Base-by-base conservation (phyloP, 2,329 filamentous ascomycete genomes). In the Pestalotiopsis fici region DNA sequence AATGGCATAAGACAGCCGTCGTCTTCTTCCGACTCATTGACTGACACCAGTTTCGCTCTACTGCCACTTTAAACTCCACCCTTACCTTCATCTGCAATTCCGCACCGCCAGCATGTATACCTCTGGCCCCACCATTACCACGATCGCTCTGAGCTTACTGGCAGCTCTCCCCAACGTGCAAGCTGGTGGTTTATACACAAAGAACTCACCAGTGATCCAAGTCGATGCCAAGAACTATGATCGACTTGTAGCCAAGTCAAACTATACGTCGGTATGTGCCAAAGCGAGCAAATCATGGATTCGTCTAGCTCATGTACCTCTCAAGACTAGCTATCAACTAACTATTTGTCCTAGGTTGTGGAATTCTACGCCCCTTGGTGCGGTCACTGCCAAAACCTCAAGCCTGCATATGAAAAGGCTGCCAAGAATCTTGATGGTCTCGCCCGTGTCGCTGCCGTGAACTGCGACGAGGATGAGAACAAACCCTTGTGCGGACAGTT, bases 351-450 rank as follows among this genome's bases (percentile, higher is more conserved):
- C 7, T 23, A 90, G 86, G 86, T 90, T 59, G 82, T 90, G 78
- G 93, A 95, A 82, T 98, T 98, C 86, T 98, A 97, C 77, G 95
- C 95, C 9, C 95, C 95, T 27, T 98, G 95, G 95, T 98, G 96
- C 76, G 96, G 95, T 55, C 96, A 98, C 82, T 99, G 96, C 84
- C 88, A 97, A 82, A 98, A 92, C 82, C 91, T 99, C 75, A 95
- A 98, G 82, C 95, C 95, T 3, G 93, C 93, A 57, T 99, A 96
- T 82, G 95, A 98, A 80, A 97, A 97, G 81, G 95, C 91, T 2
- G 96, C 96, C 73, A 92, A 91, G 75, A 94, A 90, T 74, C 91
- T 99, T 67, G 88, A 92, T n/a, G 96, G 96, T 15, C 87, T 98
- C 15, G 96, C 94, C 74, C 97, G 97, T 75, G 95, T 99, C 55